Evolutionary conservation across 768 basidiomycete species (phyloP), one percentile per base, ranked within the genome.

Genomic region (Phallus indusiatus): DNA sequence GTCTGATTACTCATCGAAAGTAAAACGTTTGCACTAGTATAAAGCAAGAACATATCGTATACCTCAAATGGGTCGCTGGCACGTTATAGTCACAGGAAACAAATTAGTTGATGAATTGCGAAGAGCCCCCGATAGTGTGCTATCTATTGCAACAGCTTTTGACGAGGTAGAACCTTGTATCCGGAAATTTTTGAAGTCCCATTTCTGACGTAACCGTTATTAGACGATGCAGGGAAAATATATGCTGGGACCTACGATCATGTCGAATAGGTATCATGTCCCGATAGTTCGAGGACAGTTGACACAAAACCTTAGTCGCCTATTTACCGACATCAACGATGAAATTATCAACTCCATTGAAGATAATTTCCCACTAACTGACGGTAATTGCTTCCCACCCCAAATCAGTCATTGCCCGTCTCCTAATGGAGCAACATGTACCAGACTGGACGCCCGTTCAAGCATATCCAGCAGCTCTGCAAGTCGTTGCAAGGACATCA

Each of bases 81-180:
- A 66, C 0, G 72, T 81, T 33, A 47, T 81, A 17, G 50, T 75
- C 0, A 66, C 64, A 21, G 67, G 67, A 4, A 65, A 61, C 0
- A 55, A 66, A 33, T 68, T 76, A 48, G 67, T 81, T 10, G 77
- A 82, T 5, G 82, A 84, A 47, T 64, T 84, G 16, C 74, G 78
- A 21, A 75, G 67, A 52, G 72, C 74, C 5, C 63, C 74, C 0
- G 75, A 77, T 14, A 70, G 72, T 24, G 61, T 64, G 5, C 62
- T 80, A 18, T 78, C 76, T 8, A 64, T 74, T 14, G 0, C 21
- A 0, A 71, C 67, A 24, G 69, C 69, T 0, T 34, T 59, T 0
- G 63, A 61, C 3, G 73, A 78, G 17, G 80, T 75, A 54, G 28
- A 72, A 34, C 11, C 5, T 14, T 34, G 4, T 34, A 17, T 51